phyloP scores from a whole-genome alignment of 2,329 filamentous ascomycete genomes.

The Stachybotrys chlorohalonatus region DNA sequence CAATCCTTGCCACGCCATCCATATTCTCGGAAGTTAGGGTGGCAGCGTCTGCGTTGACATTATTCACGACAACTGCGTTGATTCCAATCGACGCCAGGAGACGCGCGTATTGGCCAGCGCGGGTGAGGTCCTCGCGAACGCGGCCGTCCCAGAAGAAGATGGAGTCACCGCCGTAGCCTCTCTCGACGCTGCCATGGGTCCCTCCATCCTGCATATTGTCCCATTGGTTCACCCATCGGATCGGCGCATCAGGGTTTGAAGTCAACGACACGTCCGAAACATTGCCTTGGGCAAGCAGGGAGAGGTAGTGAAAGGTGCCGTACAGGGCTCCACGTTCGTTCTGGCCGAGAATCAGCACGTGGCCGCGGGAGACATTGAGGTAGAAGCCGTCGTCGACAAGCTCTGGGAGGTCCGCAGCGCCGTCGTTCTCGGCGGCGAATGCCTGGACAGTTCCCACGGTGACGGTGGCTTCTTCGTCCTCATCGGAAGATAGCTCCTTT shows the following conservation, averaged over 20 bases:
- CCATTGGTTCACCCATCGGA: slow-evolving; percentile 63
- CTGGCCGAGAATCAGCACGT: slow-evolving; percentile 50
- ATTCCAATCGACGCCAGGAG: slow-evolving; percentile 57
- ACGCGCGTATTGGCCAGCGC: slow-evolving; percentile 53
- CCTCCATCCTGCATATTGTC: slow-evolving; percentile 51
- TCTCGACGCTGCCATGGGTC: slow-evolving; percentile 47
- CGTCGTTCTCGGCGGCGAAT: slow-evolving; percentile 23
- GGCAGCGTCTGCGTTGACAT: slow-evolving; percentile 59
- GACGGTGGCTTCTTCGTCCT: slow-evolving; percentile 4
- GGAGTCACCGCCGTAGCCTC: slow-evolving; percentile 58
- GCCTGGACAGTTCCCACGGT: slow-evolving; percentile 12
- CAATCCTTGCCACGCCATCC: slow-evolving; percentile 51
- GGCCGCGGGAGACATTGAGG: slow-evolving; percentile 11
- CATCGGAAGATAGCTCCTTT: slow-evolving; percentile 22
- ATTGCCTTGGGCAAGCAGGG: slow-evolving; percentile 52
- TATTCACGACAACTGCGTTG: slow-evolving; percentile 61
- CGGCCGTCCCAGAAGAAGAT: slow-evolving; percentile 55
- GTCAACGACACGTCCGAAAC: slow-evolving; percentile 34
- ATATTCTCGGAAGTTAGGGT: slow-evolving; percentile 49
- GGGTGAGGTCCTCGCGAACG: slow-evolving; percentile 49
- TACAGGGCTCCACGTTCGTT: slow-evolving; percentile 62
- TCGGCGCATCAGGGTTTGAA: slow-evolving; percentile 30
- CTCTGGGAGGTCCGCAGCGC: slow-evolving; percentile 20
- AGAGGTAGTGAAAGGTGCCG: slow-evolving; percentile 58
- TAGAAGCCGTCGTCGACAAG: slow-evolving; percentile 26